Conservation (phyloP, 257 asterid genomes). For the Salvia hispanica region DNA sequence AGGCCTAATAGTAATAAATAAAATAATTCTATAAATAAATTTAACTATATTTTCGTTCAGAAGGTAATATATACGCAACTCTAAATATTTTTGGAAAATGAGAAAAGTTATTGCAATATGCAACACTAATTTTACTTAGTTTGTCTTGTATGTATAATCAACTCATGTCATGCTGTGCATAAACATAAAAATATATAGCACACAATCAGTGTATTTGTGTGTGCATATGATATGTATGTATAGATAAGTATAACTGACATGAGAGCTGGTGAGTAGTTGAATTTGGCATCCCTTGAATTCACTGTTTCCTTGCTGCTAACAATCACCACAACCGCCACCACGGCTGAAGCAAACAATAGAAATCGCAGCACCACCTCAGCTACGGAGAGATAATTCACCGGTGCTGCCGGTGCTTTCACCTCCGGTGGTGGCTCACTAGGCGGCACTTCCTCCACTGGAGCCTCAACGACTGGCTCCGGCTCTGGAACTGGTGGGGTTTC, state of each 20-base stretch:
- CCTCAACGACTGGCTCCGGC: constrained; percentile 32
- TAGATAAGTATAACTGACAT: constrained; percentile 45
- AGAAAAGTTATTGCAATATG: too few species aligned
- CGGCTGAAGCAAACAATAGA: constrained; percentile 56
- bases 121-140: too few species aligned
- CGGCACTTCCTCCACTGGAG: constrained; percentile 22
- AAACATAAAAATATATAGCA: background rate
- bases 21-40: too few species aligned
- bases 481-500: constrained; percentile 25
- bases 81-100: too few species aligned
- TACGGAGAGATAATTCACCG: constrained; percentile 36
- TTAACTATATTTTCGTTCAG: background rate
- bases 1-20: background rate
- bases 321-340: constrained; percentile 61
- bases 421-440: constrained; percentile 29
- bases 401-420: constrained; percentile 9
- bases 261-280: constrained; percentile 61
- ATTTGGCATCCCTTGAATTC: constrained; percentile 42
- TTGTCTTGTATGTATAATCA: too few species aligned
- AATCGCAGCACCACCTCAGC: constrained; percentile 63
- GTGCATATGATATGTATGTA: background rate
- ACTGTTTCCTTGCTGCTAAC: constrained; percentile 57
- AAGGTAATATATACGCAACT: background rate
- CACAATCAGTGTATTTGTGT: background rate
- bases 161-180: too few species aligned